These are phyloP conservation scores for Aspergillus sparsus DNA, from an alignment of 495 filamentous ascomycete genomes.

Conservation along the genomic window DNA sequence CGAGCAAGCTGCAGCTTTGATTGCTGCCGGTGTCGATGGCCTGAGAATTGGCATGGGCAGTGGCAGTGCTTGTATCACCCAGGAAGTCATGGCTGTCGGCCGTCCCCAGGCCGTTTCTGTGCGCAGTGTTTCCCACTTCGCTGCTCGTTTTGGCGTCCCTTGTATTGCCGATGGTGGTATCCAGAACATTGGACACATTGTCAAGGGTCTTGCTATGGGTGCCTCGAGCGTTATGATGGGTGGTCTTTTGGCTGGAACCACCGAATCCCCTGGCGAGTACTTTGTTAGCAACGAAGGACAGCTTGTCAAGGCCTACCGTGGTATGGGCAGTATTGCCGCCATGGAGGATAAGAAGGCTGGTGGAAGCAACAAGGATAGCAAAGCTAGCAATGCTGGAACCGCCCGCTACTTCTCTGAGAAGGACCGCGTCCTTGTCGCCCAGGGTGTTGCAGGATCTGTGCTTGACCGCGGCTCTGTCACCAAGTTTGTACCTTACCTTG, in stretches of 20 bases:
- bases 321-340: constrained; percentile 97
- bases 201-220: constrained; percentile 94
- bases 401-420: constrained; percentile 99
- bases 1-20: constrained; percentile 88
- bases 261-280: constrained; percentile 95
- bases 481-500: constrained; percentile 94
- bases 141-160: constrained; percentile 90
- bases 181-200: constrained; percentile 98
- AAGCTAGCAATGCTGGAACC: constrained; percentile 92
- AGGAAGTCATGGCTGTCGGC: constrained; percentile 99
- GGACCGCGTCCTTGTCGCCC: constrained; percentile 88
- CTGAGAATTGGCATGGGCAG: constrained; percentile 99
- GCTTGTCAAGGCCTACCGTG: constrained; percentile 97
- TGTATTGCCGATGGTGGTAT: constrained; percentile 98
- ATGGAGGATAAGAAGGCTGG: constrained; percentile 99
- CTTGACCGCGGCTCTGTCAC: constrained; percentile 76
- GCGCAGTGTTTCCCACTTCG: constrained; percentile 83
- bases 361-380: constrained; percentile 62
- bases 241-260: constrained; percentile 93
- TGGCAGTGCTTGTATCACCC: constrained; percentile 97
- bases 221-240: constrained; percentile 99
- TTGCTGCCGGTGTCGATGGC: constrained; percentile 93
- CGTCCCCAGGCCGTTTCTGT: constrained; percentile 93
- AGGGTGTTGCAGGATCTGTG: constrained; percentile 86
- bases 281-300: constrained; percentile 93